phyloP scores from a whole-genome alignment of 2,329 filamentous ascomycete species.

The Aspergillus sp. region DNA sequence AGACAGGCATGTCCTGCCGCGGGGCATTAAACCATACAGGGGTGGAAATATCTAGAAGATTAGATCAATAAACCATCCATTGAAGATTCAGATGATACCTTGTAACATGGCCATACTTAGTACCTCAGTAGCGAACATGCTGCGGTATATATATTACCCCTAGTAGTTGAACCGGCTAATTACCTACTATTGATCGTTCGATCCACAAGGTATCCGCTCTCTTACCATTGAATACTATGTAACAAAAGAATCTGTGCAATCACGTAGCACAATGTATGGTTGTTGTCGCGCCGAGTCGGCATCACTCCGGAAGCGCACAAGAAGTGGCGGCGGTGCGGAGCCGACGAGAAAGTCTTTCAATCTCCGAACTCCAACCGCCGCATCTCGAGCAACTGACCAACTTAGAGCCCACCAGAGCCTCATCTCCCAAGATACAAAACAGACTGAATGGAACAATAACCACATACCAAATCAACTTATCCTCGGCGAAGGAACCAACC shows the following conservation, averaged over 20 bases:
- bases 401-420: background rate
- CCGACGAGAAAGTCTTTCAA: background rate
- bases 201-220: background rate
- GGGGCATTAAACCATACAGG: background rate
- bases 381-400: background rate
- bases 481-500: too few relatives aligned
- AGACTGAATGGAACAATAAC: background rate
- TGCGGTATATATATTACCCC: background rate
- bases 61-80: background rate
- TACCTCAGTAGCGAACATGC: background rate
- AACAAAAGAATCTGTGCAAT: background rate
- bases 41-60: background rate
- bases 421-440: background rate
- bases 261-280: background rate
- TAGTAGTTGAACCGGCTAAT: background rate
- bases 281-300: background rate
- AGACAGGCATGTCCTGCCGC: conserved; percentile 5
- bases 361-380: background rate
- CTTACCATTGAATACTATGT: too few relatives aligned
- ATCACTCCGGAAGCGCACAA: background rate
- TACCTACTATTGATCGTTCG: too few relatives aligned
- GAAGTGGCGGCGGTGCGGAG: background rate
- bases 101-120: too few relatives aligned
- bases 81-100: background rate
- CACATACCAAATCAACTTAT: background rate